phyloP scores from a whole-genome alignment of 495 filamentous ascomycete genomes.

The Penicillium paradoxum region DNA sequence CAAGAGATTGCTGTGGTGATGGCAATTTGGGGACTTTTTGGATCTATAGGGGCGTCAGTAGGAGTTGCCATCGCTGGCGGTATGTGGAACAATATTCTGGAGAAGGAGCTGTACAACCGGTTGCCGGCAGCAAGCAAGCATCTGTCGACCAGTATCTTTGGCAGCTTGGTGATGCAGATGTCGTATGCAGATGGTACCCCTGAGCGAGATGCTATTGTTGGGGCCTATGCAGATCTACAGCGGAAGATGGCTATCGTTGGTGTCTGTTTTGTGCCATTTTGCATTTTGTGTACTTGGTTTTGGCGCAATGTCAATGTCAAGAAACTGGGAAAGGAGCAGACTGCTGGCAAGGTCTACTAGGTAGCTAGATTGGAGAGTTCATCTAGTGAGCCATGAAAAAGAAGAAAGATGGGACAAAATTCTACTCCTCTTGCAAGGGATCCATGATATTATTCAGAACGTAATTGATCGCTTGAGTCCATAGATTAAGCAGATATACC shows the following conservation, averaged over 20 bases:
- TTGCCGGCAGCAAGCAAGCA: constrained; percentile 43
- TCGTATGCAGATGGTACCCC: constrained; percentile 45
- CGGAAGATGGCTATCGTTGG: constrained; percentile 49
- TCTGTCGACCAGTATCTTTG: constrained; percentile 45
- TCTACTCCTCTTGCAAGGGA: no score
- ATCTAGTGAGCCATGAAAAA: no score
- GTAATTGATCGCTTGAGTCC: no score
- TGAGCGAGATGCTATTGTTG: constrained; percentile 46
- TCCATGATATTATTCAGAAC: no score
- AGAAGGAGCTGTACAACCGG: constrained; percentile 42
- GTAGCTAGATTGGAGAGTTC: no score
- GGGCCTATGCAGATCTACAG: constrained; percentile 51
- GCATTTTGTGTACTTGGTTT: constrained; percentile 34
- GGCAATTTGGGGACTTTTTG: constrained; percentile 56
- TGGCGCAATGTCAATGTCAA: constrained; percentile 54
- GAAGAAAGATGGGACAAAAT: neutral
- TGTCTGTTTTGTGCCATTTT: constrained; percentile 37
- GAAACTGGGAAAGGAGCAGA: constrained; percentile 28
- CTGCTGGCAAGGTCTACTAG: constrained; percentile 11
- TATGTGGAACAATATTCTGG: constrained; percentile 60
- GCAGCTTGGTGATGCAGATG: constrained; percentile 40
- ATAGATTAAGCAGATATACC: no score
- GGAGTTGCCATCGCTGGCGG: constrained; percentile 55
- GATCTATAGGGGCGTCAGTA: constrained; percentile 56
- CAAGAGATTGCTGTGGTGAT: constrained; percentile 59